A percentile compares a stretch with the other conserved stretches of the same genome.
phyloP scores from a whole-genome alignment of 2,329 filamentous ascomycete genomes.

The Neospermospora avenae region DNA sequence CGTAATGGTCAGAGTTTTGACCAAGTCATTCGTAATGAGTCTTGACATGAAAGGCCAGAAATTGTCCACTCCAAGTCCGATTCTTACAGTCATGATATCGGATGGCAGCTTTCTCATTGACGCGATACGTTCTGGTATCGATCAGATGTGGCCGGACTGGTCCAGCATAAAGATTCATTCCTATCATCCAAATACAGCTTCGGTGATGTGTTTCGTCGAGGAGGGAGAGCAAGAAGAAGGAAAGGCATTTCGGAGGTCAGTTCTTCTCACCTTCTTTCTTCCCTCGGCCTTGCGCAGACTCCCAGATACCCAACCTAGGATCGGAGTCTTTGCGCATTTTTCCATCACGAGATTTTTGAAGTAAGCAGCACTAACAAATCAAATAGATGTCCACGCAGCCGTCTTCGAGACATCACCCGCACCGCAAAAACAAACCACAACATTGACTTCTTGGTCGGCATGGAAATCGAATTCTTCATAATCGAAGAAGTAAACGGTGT shows the following conservation, averaged over 20 bases:
- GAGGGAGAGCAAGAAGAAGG: constrained; percentile 51
- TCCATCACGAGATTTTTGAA: no score
- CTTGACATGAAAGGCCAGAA: constrained; percentile 35
- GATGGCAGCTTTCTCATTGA: constrained; percentile 51
- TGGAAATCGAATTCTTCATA: constrained; percentile 77
- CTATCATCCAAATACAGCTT: constrained; percentile 55
- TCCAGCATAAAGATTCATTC: constrained; percentile 51
- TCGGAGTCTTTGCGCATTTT: no score
- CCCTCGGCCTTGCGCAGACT: no score
- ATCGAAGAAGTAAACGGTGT: constrained; percentile 39
- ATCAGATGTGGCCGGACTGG: constrained; percentile 63
- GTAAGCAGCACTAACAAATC: no score
- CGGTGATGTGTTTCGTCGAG: constrained; percentile 63
- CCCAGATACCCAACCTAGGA: no score
- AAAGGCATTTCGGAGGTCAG: constrained; percentile 36
- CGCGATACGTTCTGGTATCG: constrained; percentile 57
- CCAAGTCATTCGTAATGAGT: constrained; percentile 52
- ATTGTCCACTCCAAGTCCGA: constrained; percentile 54
- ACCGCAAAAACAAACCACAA: constrained; percentile 46
- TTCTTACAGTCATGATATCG: constrained; percentile 63
- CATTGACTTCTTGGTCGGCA: constrained; percentile 64
- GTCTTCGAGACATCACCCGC: constrained; percentile 53
- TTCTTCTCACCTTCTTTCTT: no score
- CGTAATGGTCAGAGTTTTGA: constrained; percentile 62
- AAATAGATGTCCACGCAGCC: constrained; percentile 58